Conservation (phyloP, 805 yeast species). For the Nakazawaea pomicola region DNA sequence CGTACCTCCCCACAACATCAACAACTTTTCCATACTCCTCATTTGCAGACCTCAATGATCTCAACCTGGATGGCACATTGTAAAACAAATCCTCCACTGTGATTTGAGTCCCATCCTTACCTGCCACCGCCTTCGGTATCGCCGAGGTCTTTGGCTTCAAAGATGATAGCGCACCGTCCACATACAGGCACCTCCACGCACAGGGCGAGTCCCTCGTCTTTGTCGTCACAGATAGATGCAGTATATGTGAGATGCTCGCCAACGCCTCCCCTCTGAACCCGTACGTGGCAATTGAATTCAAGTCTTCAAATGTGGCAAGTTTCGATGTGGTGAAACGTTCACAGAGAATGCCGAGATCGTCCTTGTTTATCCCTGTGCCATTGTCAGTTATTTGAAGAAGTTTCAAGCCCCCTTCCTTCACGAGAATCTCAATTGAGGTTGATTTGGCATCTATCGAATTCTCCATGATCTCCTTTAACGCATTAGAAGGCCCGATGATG, state of each 20-base stretch:
- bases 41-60: conserved; percentile 56
- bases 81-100: conserved; percentile 85
- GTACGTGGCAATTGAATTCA: conserved; percentile 65
- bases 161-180: conserved; percentile 57
- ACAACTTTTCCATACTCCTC: conserved; percentile 77
- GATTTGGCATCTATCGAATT: conserved; percentile 87
- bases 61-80: conserved; percentile 74
- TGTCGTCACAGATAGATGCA: conserved; percentile 76
- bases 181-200: conserved; percentile 69
- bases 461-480: conserved; percentile 88
- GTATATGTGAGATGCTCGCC: conserved; percentile 88
- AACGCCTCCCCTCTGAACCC: conserved; percentile 97
- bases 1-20: conserved; percentile 80
- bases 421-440: conserved; percentile 66
- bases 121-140: conserved; percentile 75
- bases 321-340: conserved; percentile 93
- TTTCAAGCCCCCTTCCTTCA: conserved; percentile 91
- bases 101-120: conserved; percentile 81
- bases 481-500: conserved; percentile 89
- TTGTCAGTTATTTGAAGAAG: conserved; percentile 84
- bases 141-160: conserved; percentile 30
- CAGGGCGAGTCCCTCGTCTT: conserved; percentile 54
- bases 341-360: conserved; percentile 77
- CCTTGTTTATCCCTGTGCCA: conserved; percentile 74
- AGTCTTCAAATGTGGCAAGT: conserved; percentile 67